phyloP scores from a whole-genome alignment of 371 early-diverging fungal genomes.

The Haplosporangium sp. region DNA sequence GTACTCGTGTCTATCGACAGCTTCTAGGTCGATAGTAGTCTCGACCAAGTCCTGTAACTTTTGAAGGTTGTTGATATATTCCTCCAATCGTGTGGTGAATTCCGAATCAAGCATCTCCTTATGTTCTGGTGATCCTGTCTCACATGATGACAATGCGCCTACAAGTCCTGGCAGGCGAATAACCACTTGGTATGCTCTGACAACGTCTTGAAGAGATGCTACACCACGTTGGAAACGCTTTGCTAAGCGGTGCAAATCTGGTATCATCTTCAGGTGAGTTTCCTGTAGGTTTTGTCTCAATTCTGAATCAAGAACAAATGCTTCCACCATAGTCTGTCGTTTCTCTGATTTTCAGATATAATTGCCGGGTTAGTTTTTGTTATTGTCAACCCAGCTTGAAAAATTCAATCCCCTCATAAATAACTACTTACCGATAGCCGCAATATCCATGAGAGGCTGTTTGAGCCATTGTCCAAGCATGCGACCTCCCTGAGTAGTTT shows the following conservation, averaged over 20 bases:
- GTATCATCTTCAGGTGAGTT: constrained; percentile 81
- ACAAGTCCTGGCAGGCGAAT: constrained; percentile 79
- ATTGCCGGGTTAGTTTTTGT: background rate
- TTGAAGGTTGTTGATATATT: constrained; percentile 65
- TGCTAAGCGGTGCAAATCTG: constrained; percentile 90
- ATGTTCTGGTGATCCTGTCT: constrained; percentile 57
- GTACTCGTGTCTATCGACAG: constrained; percentile 90
- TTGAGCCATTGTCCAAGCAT: constrained; percentile 93
- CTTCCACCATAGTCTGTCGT: constrained; percentile 85
- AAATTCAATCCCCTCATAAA: background rate
- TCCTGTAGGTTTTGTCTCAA: constrained; percentile 79
- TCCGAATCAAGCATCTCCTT: constrained; percentile 60
- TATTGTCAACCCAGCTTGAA: no score
- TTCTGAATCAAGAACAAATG: constrained; percentile 77
- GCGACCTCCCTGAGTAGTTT: constrained; percentile 91
- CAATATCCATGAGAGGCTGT: constrained; percentile 87
- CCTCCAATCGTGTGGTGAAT: constrained; percentile 60
- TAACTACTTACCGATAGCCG: constrained; percentile 72
- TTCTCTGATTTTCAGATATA: constrained; percentile 57
- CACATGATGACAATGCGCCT: constrained; percentile 63
- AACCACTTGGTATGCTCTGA: constrained; percentile 91
- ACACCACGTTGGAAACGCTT: constrained; percentile 85
- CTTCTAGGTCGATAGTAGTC: constrained; percentile 90
- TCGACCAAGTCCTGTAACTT: constrained; percentile 86
- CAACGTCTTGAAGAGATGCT: constrained; percentile 91